Evolutionary conservation across 805 yeast species (phyloP).

Genomic region (Lipomyces yamanashiensis): DNA sequence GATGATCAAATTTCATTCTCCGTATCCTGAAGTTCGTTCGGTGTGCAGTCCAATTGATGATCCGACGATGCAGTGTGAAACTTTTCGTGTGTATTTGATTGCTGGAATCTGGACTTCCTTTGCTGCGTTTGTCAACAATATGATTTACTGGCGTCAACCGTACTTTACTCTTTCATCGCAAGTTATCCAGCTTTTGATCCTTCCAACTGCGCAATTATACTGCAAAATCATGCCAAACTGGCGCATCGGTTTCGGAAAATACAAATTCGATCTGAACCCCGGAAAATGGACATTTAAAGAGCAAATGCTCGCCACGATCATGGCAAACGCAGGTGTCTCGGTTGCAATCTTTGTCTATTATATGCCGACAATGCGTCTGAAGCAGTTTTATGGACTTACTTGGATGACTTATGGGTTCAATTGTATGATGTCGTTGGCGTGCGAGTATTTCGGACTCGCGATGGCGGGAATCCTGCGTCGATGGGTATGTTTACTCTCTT

Average conservation of each 20-base stretch:
- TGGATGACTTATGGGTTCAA: conserved; percentile 56
- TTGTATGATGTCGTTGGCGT: conserved; percentile 55
- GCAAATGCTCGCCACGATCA: conserved; percentile 63
- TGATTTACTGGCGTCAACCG: conserved; percentile 63
- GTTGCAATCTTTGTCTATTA: conserved; percentile 15
- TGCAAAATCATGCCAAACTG: conserved; percentile 53
- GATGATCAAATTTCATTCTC: conserved; percentile 52
- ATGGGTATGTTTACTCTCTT: conserved; percentile 42
- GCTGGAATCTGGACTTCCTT: conserved; percentile 57
- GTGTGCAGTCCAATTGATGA: conserved; percentile 49
- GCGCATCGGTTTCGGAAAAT: conserved; percentile 48
- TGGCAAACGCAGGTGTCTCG: conserved; percentile 36
- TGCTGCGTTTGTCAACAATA: conserved; percentile 61
- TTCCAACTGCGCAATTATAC: conserved; percentile 59
- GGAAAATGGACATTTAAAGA: conserved; percentile 71
- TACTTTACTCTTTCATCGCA: conserved; percentile 55
- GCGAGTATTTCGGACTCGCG: conserved; percentile 69
- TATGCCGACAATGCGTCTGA: conserved; percentile 17
- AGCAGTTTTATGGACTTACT: conserved; percentile 44
- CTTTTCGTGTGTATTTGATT: conserved; percentile 57
- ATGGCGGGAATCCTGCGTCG: conserved; percentile 68
- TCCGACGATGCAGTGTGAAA: conserved; percentile 52
- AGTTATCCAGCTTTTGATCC: conserved; percentile 63
- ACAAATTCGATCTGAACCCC: conserved; percentile 56
- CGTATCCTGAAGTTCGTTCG: conserved; percentile 61